Base-by-base conservation (phyloP, 2,329 filamentous ascomycete genomes). In the Scopulariopsis brevicaulis region DNA sequence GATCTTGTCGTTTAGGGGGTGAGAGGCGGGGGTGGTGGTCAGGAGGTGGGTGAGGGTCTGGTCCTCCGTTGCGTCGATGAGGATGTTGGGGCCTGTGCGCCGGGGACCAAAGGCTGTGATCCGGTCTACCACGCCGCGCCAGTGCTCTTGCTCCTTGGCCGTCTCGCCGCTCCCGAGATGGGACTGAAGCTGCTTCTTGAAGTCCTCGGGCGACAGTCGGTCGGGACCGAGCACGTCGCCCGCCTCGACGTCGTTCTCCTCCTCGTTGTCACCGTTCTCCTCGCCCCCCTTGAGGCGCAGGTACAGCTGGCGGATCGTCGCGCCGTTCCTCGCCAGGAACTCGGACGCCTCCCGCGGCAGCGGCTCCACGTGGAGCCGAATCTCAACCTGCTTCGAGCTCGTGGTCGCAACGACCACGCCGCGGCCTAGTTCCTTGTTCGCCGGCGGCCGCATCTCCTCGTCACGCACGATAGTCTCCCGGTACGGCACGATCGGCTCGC, bases 401-500 rank as follows among this genome's bases (percentile, higher is more conserved):
- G 91, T 96, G 11, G 84, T 77, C 4, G 82, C 82, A 25, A 91
- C 75, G 0, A 95, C 85, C 0, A 83, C 87, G 53, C 94, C 94
- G 66, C 94, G 82, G 1, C 92, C 92, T 20, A 96, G 78, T 14
- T 95, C 89, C 62, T 92, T 87, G 70, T 95, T 90, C 60, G 80
- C 89, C 0, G 90, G 88, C 1, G 91, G 85, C 25, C 91, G 86
- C 94, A 99, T 99, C 71, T 99, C 94, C 43, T 91, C 83, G 0
- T 86, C 89, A 28, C 83, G 81, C 48, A 96, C 85, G 59, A 96
- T 96, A 0, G 90, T 94, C 73, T 99, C 94, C 59, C 92, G 82
- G 71, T 96, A 99, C 0, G 94, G 94, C 15, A 99, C 94, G 61
- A 99, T 97, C 1, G 94, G 89, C 51, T 90, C 89, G 59, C 94